Percentiles rank a stretch among this genome's conserved stretches.
phyloP scores from a whole-genome alignment of 345 rosid genomes.

The Cardiospermum halicacabum region DNA sequence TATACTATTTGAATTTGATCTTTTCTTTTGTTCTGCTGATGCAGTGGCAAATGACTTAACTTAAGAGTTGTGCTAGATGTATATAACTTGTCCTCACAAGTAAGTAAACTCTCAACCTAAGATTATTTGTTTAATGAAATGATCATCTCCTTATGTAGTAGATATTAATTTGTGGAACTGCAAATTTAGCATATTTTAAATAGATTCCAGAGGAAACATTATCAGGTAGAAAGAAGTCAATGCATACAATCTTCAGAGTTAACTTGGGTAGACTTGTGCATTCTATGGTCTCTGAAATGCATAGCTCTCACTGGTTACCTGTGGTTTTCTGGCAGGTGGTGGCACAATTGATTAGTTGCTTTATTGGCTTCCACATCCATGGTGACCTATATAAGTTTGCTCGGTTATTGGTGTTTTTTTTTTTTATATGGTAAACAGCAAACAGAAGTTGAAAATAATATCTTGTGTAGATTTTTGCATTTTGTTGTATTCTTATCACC shows the following conservation, averaged over 20 bases:
- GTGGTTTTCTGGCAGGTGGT: slow-evolving; percentile 4
- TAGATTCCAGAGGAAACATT: background rate
- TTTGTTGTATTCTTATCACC: too few relatives aligned
- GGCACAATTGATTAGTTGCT: background rate
- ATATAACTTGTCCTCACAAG: slow-evolving; percentile 10
- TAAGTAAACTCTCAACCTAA: slow-evolving; percentile 9
- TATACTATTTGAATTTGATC: slow-evolving; percentile 10
- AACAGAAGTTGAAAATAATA: background rate
- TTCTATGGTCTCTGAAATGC: background rate
- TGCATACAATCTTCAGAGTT: background rate
- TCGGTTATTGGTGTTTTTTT: slow-evolving; percentile 5
- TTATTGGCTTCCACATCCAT: background rate
- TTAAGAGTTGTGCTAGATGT: slow-evolving; percentile 17
- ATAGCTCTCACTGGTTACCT: background rate
- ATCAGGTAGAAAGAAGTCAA: background rate
- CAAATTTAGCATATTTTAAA: background rate
- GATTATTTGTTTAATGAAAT: background rate
- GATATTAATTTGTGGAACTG: background rate
- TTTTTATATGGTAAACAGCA: background rate
- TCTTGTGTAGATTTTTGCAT: background rate
- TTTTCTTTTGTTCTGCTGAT: slow-evolving; percentile 24
- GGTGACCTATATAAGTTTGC: background rate
- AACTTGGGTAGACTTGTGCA: background rate
- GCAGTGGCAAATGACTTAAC: slow-evolving; percentile 70
- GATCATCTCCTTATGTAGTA: background rate